Evolutionary conservation across 768 basidiomycete genomes (phyloP).

Genomic region (Asterophora parasitica): DNA sequence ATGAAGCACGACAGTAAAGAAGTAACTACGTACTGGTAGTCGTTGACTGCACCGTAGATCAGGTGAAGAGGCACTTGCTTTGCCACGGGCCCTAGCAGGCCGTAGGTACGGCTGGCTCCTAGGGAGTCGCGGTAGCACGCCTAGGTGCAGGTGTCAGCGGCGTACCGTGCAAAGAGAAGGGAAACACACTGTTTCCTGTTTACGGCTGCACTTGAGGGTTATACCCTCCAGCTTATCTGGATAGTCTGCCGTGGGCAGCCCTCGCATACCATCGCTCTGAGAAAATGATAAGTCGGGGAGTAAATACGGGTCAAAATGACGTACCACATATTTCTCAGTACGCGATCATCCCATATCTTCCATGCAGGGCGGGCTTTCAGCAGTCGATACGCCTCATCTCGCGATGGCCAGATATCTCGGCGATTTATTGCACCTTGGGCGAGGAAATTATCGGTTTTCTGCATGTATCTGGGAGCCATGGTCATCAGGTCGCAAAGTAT

Average conservation of each 20-base stretch:
- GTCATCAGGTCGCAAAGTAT: slow-evolving; percentile 47
- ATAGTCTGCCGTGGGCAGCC: slow-evolving; percentile 37
- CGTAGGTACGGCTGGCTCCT: slow-evolving; percentile 29
- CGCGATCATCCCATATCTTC: slow-evolving; percentile 47
- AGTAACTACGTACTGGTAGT: slow-evolving; percentile 33
- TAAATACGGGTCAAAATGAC: slow-evolving; percentile 8
- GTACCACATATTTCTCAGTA: slow-evolving; percentile 40
- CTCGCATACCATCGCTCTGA: slow-evolving; percentile 39
- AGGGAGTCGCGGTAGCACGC: slow-evolving; percentile 38
- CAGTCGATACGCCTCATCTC: slow-evolving; percentile 37
- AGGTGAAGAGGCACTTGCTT: slow-evolving; percentile 37
- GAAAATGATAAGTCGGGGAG: not conserved
- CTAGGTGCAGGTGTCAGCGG: slow-evolving; percentile 17
- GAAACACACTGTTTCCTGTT: slow-evolving; percentile 38
- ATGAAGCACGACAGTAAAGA: not conserved
- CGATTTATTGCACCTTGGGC: slow-evolving; percentile 30
- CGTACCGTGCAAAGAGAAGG: not conserved
- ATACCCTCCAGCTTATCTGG: slow-evolving; percentile 42
- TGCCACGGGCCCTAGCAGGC: slow-evolving; percentile 26
- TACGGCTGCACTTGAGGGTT: slow-evolving; percentile 42
- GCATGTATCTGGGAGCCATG: slow-evolving; percentile 16
- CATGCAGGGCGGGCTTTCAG: slow-evolving; percentile 36
- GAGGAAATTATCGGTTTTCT: slow-evolving; percentile 19
- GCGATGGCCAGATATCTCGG: slow-evolving; percentile 49
- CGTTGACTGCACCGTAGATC: slow-evolving; percentile 42